These are phyloP conservation scores for Viridothelium virens DNA, from an alignment of 495 filamentous ascomycete species.

Conservation along the genomic window DNA sequence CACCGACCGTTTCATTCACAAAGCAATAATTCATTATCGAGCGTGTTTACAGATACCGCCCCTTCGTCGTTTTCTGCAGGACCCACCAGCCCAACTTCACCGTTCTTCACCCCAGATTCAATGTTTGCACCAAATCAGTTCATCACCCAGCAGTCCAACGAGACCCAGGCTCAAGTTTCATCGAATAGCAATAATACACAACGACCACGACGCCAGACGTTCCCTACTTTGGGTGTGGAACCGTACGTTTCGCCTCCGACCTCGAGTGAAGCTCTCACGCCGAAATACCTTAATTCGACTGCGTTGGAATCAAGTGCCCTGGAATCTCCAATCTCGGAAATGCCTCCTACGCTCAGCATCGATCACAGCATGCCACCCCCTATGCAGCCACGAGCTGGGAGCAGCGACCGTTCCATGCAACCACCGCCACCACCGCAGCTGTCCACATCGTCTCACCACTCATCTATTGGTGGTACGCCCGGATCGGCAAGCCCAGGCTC, in stretches of 20 bases:
- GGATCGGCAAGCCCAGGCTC: constrained; percentile 5
- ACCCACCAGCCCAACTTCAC: constrained; percentile 76
- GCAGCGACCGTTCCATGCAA: constrained; percentile 36
- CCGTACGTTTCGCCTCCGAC: constrained; percentile 61
- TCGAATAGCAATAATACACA: constrained; percentile 51
- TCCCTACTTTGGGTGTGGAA: constrained; percentile 59
- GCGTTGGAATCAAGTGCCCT: constrained; percentile 52
- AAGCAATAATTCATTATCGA: constrained; percentile 52
- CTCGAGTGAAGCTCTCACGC: constrained; percentile 53
- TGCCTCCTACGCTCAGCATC: constrained; percentile 41
- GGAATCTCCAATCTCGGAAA: constrained; percentile 48
- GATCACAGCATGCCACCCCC: constrained; percentile 46
- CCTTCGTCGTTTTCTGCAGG: constrained; percentile 63
- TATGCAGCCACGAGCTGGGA: not conserved
- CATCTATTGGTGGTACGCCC: not conserved
- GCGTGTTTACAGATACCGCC: constrained; percentile 45
- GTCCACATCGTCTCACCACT: constrained; percentile 14
- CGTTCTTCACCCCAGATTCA: constrained; percentile 74
- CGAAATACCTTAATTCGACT: constrained; percentile 53
- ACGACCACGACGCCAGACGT: constrained; percentile 85
- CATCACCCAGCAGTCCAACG: constrained; percentile 40
- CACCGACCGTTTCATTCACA: constrained; percentile 53
- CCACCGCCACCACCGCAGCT: constrained; percentile 33
- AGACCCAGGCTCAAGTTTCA: constrained; percentile 55
- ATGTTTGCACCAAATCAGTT: constrained; percentile 53